These are phyloP conservation scores for Lagerstroemia fauriei DNA, from an alignment of 441 rosid species.

Conservation along the genomic window DNA sequence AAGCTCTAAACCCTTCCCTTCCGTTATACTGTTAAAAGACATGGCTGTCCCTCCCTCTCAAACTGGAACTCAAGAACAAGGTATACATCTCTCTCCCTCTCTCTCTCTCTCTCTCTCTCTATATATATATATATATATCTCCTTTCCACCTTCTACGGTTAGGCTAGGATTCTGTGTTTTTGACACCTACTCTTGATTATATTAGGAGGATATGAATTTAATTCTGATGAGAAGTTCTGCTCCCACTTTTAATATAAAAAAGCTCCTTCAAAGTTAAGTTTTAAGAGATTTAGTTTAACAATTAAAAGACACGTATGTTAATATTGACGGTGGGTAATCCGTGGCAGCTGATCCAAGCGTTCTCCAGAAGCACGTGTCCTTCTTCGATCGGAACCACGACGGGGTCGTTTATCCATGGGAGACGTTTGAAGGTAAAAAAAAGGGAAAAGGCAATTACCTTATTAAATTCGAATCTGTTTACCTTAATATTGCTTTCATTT, in stretches of 20 bases:
- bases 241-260: too few relatives aligned
- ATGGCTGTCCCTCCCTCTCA: not conserved
- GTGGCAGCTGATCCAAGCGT: conserved; percentile 38
- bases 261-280: too few relatives aligned
- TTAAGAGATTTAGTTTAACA: not conserved
- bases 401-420: conserved; percentile 81
- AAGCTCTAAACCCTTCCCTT: too few relatives aligned
- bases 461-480: not conserved
- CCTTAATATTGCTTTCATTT: too few relatives aligned
- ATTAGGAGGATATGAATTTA: too few relatives aligned
- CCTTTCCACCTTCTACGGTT: not conserved
- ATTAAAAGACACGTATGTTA: not conserved
- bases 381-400: conserved; percentile 77
- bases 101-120: too few relatives aligned
- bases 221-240: too few relatives aligned
- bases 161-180: not conserved
- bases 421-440: conserved; percentile 57
- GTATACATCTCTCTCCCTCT: not conserved
- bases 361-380: conserved; percentile 73
- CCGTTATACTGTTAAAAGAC: not conserved
- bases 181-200: too few relatives aligned
- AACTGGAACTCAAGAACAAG: not conserved
- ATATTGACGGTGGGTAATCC: not conserved
- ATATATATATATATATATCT: too few relatives aligned
- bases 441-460: not conserved